A percentile compares a stretch with the other conserved stretches of the same genome.
Conservation (phyloP, 176 grass and related monocot genomes). For the Carex parvula region DNA sequence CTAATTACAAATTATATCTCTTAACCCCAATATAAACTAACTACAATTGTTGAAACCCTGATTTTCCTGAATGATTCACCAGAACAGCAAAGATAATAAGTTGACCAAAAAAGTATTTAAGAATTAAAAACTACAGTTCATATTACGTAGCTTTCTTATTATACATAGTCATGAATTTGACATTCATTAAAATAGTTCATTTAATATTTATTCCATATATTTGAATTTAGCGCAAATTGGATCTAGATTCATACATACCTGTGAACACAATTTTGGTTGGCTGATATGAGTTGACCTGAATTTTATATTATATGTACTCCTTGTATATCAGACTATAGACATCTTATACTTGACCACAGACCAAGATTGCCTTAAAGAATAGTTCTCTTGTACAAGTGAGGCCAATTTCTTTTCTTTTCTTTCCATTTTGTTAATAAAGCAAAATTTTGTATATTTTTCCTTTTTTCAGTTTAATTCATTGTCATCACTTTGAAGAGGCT, state of each 20-base stretch:
- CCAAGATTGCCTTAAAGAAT: not conserved
- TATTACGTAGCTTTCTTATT: constrained; percentile 4
- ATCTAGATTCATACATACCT: constrained; percentile 27
- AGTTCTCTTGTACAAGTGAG: constrained; percentile 19
- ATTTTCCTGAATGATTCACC: no score
- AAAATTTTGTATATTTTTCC: not conserved
- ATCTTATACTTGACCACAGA: not conserved
- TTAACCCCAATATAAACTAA: not conserved
- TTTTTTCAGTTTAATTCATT: constrained; percentile 5
- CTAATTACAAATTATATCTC: not conserved
- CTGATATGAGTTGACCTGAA: constrained; percentile 15
- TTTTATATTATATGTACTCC: not conserved
- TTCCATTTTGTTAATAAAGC: not conserved
- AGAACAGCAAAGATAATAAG: not conserved
- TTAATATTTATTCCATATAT: not conserved
- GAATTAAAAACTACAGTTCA: not conserved
- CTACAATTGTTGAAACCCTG: not conserved
- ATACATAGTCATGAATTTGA: constrained; percentile 1
- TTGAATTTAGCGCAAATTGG: constrained; percentile 36
- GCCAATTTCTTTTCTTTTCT: not conserved
- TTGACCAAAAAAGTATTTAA: constrained; percentile 20
- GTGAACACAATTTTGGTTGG: not conserved
- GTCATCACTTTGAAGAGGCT: not conserved
- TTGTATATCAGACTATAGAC: constrained; percentile 7
- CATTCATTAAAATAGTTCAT: constrained; percentile 25